phyloP scores from a whole-genome alignment of 2,329 filamentous ascomycete genomes.

The Alternaria arbusti region DNA sequence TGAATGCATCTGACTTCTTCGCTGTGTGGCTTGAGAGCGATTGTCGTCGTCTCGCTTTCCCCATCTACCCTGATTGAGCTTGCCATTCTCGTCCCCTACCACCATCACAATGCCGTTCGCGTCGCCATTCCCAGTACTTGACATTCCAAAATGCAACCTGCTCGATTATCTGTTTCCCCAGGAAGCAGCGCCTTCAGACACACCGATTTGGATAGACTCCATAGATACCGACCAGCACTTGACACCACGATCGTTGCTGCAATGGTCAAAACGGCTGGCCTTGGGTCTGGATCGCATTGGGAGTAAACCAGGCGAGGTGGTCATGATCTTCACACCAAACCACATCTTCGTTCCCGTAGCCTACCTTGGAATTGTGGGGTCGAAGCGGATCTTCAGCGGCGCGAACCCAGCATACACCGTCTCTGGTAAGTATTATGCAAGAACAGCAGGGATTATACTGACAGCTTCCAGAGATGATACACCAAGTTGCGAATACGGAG shows the following conservation, averaged over 20 bases:
- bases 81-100: not conserved
- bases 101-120: slow-evolving; percentile 48
- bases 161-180: slow-evolving; percentile 44
- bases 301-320: slow-evolving; percentile 56
- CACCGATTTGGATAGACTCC: slow-evolving; percentile 60
- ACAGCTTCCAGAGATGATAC: slow-evolving; percentile 36
- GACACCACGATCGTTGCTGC: slow-evolving; percentile 54
- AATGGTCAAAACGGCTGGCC: slow-evolving; percentile 58
- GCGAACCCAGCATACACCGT: slow-evolving; percentile 61
- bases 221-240: slow-evolving; percentile 52
- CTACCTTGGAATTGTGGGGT: slow-evolving; percentile 60
- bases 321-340: slow-evolving; percentile 61
- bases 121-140: slow-evolving; percentile 52
- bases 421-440: slow-evolving; percentile 46
- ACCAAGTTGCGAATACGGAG: slow-evolving; percentile 45
- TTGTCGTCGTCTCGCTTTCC: not conserved
- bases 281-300: slow-evolving; percentile 56
- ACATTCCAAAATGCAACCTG: slow-evolving; percentile 55
- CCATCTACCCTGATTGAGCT: not conserved
- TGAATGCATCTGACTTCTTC: not conserved
- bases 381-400: slow-evolving; percentile 60
- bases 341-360: slow-evolving; percentile 61
- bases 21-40: not conserved
- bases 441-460: not conserved
- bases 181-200: slow-evolving; percentile 41